Percentiles rank a stretch among this genome's conserved stretches.
phyloP scores from a whole-genome alignment of 805 yeast species.

The Saccharomycopsis malanga region DNA sequence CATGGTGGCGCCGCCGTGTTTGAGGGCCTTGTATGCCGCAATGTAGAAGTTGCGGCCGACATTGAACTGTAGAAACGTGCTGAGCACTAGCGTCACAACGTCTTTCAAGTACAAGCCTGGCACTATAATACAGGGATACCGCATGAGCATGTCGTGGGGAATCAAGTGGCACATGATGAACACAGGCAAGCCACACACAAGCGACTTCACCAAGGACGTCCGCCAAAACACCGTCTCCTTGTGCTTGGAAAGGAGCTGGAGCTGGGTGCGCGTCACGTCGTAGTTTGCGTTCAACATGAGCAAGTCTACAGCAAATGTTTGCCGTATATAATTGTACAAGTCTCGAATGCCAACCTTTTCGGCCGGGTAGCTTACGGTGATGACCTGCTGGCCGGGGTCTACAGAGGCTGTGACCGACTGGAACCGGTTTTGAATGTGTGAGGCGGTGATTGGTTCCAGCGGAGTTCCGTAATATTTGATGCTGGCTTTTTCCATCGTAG shows the following conservation, averaged over 20 bases:
- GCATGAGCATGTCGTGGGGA: constrained; percentile 27
- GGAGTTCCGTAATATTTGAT: constrained; percentile 13
- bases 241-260: constrained; percentile 57
- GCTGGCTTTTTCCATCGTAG: background rate
- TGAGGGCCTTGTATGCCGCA: constrained; percentile 57
- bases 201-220: constrained; percentile 42
- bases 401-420: constrained; percentile 35
- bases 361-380: constrained; percentile 43
- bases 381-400: constrained; percentile 37
- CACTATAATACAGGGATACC: constrained; percentile 29
- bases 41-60: constrained; percentile 64
- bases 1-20: constrained; percentile 78
- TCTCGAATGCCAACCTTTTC: constrained; percentile 52
- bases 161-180: constrained; percentile 38
- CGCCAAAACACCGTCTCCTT: constrained; percentile 74
- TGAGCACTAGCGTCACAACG: constrained; percentile 48
- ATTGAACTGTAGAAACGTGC: constrained; percentile 53
- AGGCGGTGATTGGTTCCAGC: too few relatives aligned
- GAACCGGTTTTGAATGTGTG: background rate
- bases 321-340: constrained; percentile 46
- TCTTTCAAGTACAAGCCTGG: constrained; percentile 64
- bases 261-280: constrained; percentile 47
- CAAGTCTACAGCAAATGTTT: constrained; percentile 20
- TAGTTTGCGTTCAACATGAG: constrained; percentile 36
- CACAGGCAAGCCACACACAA: constrained; percentile 58